Conservation (phyloP, 495 filamentous ascomycete species). For the Choiromyces venosus region DNA sequence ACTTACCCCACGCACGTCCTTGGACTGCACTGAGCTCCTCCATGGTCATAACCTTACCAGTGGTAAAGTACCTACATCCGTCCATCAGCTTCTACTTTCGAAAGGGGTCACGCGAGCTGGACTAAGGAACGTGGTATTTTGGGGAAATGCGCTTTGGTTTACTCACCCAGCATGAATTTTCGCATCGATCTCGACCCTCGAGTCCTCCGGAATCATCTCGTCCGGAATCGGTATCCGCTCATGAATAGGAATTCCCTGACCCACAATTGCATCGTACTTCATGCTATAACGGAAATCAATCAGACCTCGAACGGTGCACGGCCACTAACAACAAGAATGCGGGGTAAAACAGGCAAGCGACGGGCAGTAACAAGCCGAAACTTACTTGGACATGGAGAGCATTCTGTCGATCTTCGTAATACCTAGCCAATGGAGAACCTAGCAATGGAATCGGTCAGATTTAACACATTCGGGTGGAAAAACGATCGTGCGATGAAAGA, state of each 20-base stretch:
- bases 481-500: constrained; percentile 30
- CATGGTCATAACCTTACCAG: constrained; percentile 79
- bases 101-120: constrained; percentile 24
- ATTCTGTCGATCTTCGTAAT: constrained; percentile 98
- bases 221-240: constrained; percentile 93
- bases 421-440: constrained; percentile 93
- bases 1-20: constrained; percentile 81
- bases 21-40: constrained; percentile 79
- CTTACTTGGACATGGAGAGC: constrained; percentile 95
- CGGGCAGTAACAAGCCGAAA: constrained; percentile 27
- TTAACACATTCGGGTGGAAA: constrained; percentile 14
- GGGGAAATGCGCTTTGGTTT: constrained; percentile 34
- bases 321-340: constrained; percentile 30
- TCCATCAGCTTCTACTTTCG: constrained; percentile 14
- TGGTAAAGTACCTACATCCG: constrained; percentile 64
- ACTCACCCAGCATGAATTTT: constrained; percentile 95
- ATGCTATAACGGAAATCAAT: constrained; percentile 54
- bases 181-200: constrained; percentile 94
- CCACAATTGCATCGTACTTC: constrained; percentile 98
- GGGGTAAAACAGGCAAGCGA: constrained; percentile 24
- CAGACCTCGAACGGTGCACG: constrained; percentile 12
- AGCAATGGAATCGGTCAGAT: constrained; percentile 25
- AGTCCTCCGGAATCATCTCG: constrained; percentile 89
- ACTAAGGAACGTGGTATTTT: constrained; percentile 16
- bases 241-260: constrained; percentile 88